Evolutionary conservation across 2,329 filamentous ascomycete genomes (phyloP), one percentile per base, ranked within the genome.

Genomic region (Trichothecium roseum): DNA sequence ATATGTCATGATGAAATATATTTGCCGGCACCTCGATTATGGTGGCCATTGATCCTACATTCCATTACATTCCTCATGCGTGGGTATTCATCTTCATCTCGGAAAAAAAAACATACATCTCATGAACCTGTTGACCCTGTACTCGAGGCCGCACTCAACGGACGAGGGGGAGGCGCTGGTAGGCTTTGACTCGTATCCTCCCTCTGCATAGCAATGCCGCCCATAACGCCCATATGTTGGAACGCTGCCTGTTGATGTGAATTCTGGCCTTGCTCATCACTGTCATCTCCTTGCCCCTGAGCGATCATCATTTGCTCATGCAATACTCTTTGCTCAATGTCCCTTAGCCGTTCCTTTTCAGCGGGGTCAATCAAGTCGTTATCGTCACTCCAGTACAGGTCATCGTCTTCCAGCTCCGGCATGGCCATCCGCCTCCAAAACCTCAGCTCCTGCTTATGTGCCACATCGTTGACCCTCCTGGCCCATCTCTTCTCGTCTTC

Each of bases 341-440:
- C 68, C 31, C 54, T 58, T 35, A 73, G 49, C 27, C 75, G 59
- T 45, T 65, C 59, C 61, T 79, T 79, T 57, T 79, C 74, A 12
- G 68, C 64, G 0, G 64, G 59, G 40, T 81, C 76, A 18, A 80
- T 64, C 16, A 81, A 53, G 45, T 81, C 76, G 45, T 80, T 76
- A 43, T 81, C 76, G 38, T 74, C 74, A 48, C 74, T 79, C 66
- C 73, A 78, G 49, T 66, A 76, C 2, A 68, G 62, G 34, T 78
- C 74, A 29, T 77, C 69, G 17, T 78, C 74, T 8, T 66, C 56
- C 27, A 79, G 53, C 38, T 74, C 65, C 8, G 73, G 74, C 66
- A 80, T 69, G 12, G 76, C 76, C 63, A 79, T 66, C 29, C 76
- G 63, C 56, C 80, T 80, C 76, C 75, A 81, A 54, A 76, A 78